Evolutionary conservation across 345 rosid species (phyloP).

Genomic region (Atalantia buxifolia): DNA sequence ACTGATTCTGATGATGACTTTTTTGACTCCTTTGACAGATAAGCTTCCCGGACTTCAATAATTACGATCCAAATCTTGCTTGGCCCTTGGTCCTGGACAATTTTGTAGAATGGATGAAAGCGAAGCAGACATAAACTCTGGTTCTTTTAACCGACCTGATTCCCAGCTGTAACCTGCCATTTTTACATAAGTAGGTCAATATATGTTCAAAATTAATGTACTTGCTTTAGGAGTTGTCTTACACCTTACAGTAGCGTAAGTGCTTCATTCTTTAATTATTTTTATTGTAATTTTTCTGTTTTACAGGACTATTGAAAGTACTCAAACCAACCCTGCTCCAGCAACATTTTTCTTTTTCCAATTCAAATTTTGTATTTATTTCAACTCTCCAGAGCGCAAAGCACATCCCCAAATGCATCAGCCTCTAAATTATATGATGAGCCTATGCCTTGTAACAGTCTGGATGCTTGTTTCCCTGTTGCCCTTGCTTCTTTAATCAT

Average conservation of each 20-base stretch:
- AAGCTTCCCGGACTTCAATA: conserved; percentile 74
- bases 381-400: background rate
- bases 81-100: conserved; percentile 98
- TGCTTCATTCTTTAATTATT: background rate
- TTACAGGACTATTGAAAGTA: conserved; percentile 36
- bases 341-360: background rate
- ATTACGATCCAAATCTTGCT: conserved; percentile 88
- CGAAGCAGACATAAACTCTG: conserved; percentile 49
- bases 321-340: conserved; percentile 9
- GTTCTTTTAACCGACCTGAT: conserved; percentile 23
- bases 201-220: too few relatives aligned
- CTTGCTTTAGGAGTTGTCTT: background rate
- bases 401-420: background rate
- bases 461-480: background rate
- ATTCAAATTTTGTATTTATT: conserved; percentile 1
- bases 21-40: conserved; percentile 51
- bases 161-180: conserved; percentile 46
- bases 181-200: conserved; percentile 29
- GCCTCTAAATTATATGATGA: background rate
- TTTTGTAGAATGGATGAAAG: conserved; percentile 97
- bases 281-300: conserved; percentile 12
- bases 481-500: background rate
- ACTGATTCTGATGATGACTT: background rate
- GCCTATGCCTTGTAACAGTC: background rate
- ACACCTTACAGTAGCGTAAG: background rate